Evolutionary conservation across 2,329 filamentous ascomycete genomes (phyloP).

Genomic region (Pyrenochaeta sp.): DNA sequence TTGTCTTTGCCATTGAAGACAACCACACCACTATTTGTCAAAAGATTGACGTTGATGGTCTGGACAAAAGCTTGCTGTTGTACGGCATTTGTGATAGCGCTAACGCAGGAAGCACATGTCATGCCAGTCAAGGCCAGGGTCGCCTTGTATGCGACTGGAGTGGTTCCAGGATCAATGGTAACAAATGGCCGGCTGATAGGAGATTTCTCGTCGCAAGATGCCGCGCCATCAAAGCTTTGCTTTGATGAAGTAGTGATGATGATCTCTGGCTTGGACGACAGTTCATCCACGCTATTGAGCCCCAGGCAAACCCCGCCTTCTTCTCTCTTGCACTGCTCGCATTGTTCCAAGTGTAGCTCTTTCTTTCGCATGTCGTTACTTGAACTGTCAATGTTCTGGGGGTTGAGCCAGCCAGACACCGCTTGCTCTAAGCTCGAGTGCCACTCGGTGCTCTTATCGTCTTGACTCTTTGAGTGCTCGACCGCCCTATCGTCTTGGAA

Average conservation of each 20-base stretch:
- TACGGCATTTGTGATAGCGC: constrained; percentile 58
- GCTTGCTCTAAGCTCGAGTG: constrained; percentile 46
- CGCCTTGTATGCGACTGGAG: constrained; percentile 35
- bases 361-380: constrained; percentile 38
- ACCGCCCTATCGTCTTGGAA: constrained; percentile 37
- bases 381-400: constrained; percentile 14
- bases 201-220: constrained; percentile 13
- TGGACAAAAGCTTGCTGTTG: constrained; percentile 57
- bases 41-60: constrained; percentile 58
- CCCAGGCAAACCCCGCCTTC: constrained; percentile 30
- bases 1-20: constrained; percentile 57
- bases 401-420: constrained; percentile 37
- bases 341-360: constrained; percentile 42
- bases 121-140: constrained; percentile 64
- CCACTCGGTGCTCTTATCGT: constrained; percentile 34
- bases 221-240: constrained; percentile 18
- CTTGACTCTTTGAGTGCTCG: constrained; percentile 14
- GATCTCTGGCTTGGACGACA: constrained; percentile 21
- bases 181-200: constrained; percentile 25
- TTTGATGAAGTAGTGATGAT: constrained; percentile 17
- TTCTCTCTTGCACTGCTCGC: constrained; percentile 44
- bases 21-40: constrained; percentile 60
- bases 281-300: constrained; percentile 8
- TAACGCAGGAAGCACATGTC: constrained; percentile 66
- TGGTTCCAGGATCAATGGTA: constrained; percentile 15